phyloP scores from a whole-genome alignment of 306 rosid genomes.

The peach (Prunus persica) region DNA sequence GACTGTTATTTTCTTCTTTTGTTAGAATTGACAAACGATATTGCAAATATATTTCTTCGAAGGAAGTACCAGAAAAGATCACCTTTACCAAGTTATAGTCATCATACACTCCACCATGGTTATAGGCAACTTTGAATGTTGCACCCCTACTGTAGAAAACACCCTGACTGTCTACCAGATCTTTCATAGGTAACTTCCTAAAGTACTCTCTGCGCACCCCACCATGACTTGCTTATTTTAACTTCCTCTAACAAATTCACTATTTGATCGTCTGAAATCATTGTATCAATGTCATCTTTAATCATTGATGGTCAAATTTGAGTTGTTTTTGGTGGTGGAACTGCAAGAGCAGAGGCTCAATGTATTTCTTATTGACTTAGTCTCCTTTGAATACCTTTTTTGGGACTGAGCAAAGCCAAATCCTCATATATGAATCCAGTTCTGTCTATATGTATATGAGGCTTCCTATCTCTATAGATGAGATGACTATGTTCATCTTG shows the following conservation, averaged over 20 bases:
- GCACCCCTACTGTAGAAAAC: conserved; percentile 48
- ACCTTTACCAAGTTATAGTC: conserved; percentile 38
- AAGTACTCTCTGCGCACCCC: too few relatives aligned
- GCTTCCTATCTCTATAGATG: conserved; percentile 26
- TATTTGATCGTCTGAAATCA: too few relatives aligned
- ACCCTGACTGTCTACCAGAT: conserved; percentile 40
- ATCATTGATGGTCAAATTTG: too few relatives aligned
- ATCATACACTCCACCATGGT: conserved; percentile 53
- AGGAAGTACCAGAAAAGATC: conserved; percentile 68
- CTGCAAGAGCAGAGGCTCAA: conserved; percentile 4
- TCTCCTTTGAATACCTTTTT: conserved; percentile 33
- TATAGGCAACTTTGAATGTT: conserved; percentile 56
- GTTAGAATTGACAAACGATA: conserved; percentile 36
- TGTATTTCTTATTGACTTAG: background rate
- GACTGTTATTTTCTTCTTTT: conserved; percentile 46
- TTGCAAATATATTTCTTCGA: conserved; percentile 68
- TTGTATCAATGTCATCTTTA: too few relatives aligned
- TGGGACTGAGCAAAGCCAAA: conserved; percentile 54
- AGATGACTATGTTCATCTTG: too few relatives aligned
- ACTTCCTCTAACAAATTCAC: conserved; percentile 28
- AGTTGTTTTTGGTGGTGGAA: too few relatives aligned
- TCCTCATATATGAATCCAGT: conserved; percentile 76
- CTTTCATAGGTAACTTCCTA: background rate
- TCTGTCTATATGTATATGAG: conserved; percentile 63
- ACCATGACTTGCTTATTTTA: too few relatives aligned